Evolutionary conservation across 768 basidiomycete species (phyloP).

Genomic region (Pisolithus orientalis): DNA sequence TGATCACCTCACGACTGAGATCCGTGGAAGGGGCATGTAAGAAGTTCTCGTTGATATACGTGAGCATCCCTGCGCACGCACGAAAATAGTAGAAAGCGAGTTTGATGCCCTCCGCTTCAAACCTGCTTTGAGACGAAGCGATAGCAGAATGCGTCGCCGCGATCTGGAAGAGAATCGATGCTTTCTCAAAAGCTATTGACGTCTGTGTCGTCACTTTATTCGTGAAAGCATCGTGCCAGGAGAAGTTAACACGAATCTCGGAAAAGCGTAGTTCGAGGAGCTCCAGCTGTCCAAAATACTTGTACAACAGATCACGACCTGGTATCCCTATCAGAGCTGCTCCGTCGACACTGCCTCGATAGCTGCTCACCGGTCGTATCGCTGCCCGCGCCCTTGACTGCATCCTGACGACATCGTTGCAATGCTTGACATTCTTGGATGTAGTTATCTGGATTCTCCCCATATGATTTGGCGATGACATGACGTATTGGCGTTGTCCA

Average conservation of each 20-base stretch:
- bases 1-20: conserved; percentile 89
- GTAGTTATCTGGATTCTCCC: conserved; percentile 89
- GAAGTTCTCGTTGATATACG: conserved; percentile 99
- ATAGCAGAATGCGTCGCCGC: conserved; percentile 91
- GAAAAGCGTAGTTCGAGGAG: conserved; percentile 94
- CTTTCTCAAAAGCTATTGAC: conserved; percentile 97
- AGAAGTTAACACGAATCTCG: conserved; percentile 92
- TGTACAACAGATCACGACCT: conserved; percentile 94
- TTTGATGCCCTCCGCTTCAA: conserved; percentile 88
- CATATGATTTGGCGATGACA: conserved; percentile 87
- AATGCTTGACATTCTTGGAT: conserved; percentile 75
- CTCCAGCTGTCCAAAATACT: conserved; percentile 99
- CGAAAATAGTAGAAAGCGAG: conserved; percentile 89
- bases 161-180: conserved; percentile 94
- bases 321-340: conserved; percentile 3
- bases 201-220: conserved; percentile 90
- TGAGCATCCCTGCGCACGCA: conserved; percentile 91
- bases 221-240: conserved; percentile 97
- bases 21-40: conserved; percentile 96
- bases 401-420: conserved; percentile 91
- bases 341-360: not conserved
- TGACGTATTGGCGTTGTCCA: conserved; percentile 86
- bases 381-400: conserved; percentile 92
- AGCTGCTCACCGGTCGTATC: conserved; percentile 78
- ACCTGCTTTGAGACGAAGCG: conserved; percentile 76